Evolutionary conservation across 371 early-diverging fungal genomes (phyloP).

Genomic region (Mucor racemosus): DNA sequence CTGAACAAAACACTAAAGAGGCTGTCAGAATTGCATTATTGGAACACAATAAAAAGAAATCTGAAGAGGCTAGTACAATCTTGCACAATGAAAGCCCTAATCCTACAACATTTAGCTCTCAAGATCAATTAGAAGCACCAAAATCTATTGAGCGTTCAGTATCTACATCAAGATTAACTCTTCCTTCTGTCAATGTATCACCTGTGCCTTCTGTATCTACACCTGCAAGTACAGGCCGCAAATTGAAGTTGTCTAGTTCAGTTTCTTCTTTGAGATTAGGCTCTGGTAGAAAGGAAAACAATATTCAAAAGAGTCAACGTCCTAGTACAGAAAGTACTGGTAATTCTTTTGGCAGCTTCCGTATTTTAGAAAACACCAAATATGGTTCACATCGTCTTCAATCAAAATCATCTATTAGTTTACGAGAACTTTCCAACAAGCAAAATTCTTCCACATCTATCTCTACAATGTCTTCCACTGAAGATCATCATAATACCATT

Average conservation of each 20-base stretch:
- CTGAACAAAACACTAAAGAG: constrained; percentile 14
- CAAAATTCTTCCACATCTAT: constrained; percentile 26
- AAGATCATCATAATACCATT: constrained; percentile 4
- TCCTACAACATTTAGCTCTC: neutral
- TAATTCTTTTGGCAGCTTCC: constrained; percentile 27
- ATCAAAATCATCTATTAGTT: constrained; percentile 11
- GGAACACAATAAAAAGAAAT: constrained; percentile 7
- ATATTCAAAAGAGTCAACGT: constrained; percentile 9
- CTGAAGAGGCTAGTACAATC: neutral
- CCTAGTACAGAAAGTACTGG: constrained; percentile 8
- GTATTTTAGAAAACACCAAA: constrained; percentile 29
- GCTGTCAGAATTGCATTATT: constrained; percentile 23
- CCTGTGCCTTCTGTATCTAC: constrained; percentile 36
- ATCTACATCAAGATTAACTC: constrained; percentile 34
- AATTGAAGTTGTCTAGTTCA: constrained; percentile 25
- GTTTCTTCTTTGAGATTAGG: constrained; percentile 32
- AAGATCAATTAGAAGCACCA: neutral
- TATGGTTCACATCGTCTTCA: constrained; percentile 18
- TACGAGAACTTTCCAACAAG: constrained; percentile 21
- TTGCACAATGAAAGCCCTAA: neutral
- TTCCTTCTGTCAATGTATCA: constrained; percentile 26
- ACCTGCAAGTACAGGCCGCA: constrained; percentile 25
- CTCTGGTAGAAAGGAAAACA: constrained; percentile 13
- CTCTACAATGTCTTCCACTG: constrained; percentile 36
- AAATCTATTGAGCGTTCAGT: constrained; percentile 28